A percentile compares a stretch with the other conserved stretches of the same genome.
These are phyloP conservation scores for Asterella californica DNA, from an alignment of 225 moss, liverwort and hornwort genomes.

Conservation along the genomic window DNA sequence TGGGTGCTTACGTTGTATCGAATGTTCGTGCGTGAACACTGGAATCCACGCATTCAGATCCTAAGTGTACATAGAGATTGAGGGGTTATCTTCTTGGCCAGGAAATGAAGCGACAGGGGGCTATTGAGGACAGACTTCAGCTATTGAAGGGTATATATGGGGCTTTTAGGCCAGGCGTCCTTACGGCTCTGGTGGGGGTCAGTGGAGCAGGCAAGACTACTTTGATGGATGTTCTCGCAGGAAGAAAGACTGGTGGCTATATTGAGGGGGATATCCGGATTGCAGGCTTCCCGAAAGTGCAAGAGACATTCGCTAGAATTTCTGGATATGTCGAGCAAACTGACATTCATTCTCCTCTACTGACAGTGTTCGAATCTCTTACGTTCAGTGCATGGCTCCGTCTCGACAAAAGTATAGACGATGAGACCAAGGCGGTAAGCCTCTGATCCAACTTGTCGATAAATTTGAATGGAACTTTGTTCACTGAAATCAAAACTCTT, in stretches of 20 bases:
- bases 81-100: background rate
- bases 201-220: slow-evolving; percentile 73
- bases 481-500: background rate
- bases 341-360: slow-evolving; percentile 86
- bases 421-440: slow-evolving; percentile 53
- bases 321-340: slow-evolving; percentile 84
- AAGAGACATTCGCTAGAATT: slow-evolving; percentile 78
- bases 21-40: too few relatives aligned
- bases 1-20: too few relatives aligned
- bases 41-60: too few relatives aligned
- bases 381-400: slow-evolving; percentile 83
- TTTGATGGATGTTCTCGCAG: slow-evolving; percentile 86
- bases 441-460: background rate
- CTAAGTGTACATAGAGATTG: too few relatives aligned
- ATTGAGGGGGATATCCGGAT: slow-evolving; percentile 77
- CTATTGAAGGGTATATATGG: slow-evolving; percentile 26
- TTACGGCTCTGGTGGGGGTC: slow-evolving; percentile 36
- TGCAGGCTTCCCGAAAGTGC: slow-evolving; percentile 65
- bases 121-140: slow-evolving; percentile 26
- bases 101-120: slow-evolving; percentile 46
- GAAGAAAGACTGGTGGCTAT: slow-evolving; percentile 83
- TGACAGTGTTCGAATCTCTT: slow-evolving; percentile 77
- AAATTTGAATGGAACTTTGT: background rate
- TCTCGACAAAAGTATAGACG: slow-evolving; percentile 45
- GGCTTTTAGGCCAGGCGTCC: slow-evolving; percentile 34